These are phyloP conservation scores for Tricholoma terreum DNA, from an alignment of 768 basidiomycete genomes.

Conservation along the genomic window DNA sequence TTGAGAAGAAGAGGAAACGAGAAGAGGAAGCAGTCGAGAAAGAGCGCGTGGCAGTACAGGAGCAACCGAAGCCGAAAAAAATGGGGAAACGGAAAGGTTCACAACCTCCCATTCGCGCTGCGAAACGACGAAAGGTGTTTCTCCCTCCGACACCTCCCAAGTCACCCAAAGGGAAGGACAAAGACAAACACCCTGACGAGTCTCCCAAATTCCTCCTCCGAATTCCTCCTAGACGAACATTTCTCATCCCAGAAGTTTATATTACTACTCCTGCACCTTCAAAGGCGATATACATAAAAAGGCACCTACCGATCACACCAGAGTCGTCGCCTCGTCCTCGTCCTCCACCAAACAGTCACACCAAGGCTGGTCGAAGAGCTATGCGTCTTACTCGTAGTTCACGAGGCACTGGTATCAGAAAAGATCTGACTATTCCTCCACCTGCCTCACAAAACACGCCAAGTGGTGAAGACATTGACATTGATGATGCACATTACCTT, in stretches of 20 bases:
- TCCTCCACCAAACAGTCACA: conserved; percentile 2
- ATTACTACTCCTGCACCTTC: conserved; percentile 13
- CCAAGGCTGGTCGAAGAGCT: conserved; percentile 14
- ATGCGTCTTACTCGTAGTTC: conserved; percentile 6
- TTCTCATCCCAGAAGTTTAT: conserved; percentile 11
- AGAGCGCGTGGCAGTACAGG: background rate
- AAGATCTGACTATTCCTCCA: background rate
- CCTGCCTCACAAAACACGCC: background rate
- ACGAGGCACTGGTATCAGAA: background rate
- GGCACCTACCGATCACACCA: conserved; percentile 13
- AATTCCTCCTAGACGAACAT: conserved; percentile 10
- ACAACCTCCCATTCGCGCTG: conserved; percentile 3
- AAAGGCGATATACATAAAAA: background rate
- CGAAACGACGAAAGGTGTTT: conserved; percentile 16
- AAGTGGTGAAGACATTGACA: conserved; percentile 9
- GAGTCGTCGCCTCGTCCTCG: conserved; percentile 11
- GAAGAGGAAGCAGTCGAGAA: conserved; percentile 41
- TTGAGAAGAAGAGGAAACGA: conserved; percentile 55
- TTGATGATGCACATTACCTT: conserved; percentile 8
- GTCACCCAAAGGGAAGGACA: conserved; percentile 6
- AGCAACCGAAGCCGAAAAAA: conserved; percentile 4
- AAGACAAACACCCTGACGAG: background rate
- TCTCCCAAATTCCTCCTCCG: conserved; percentile 10
- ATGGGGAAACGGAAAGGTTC: conserved; percentile 11
- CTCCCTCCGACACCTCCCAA: conserved; percentile 16